phyloP scores from a whole-genome alignment of 1,284 basidiomycete genomes.

The Trametes sp. region DNA sequence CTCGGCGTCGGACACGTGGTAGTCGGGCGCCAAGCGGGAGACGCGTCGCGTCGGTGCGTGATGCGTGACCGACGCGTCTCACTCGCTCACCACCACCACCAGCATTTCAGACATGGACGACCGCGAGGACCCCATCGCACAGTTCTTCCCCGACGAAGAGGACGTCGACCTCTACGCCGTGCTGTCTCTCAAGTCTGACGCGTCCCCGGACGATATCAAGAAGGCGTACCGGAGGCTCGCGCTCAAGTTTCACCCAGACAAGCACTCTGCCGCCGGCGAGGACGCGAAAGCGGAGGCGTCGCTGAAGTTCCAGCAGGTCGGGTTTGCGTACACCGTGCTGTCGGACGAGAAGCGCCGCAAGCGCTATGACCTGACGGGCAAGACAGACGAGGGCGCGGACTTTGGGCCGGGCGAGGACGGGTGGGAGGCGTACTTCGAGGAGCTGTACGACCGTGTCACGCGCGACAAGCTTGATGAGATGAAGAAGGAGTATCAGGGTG shows the following conservation, averaged over 20 bases:
- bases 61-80: constrained; percentile 32
- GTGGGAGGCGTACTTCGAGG: constrained; percentile 94
- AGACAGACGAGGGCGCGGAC: constrained; percentile 82
- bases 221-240: constrained; percentile 88
- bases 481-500: constrained; percentile 92
- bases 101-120: constrained; percentile 50
- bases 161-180: constrained; percentile 79
- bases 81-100: constrained; percentile 21
- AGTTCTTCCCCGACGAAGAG: constrained; percentile 80
- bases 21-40: constrained; percentile 16
- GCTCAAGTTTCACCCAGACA: constrained; percentile 88
- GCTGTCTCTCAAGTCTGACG: constrained; percentile 62
- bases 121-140: constrained; percentile 73
- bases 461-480: constrained; percentile 87
- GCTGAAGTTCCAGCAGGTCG: constrained; percentile 86
- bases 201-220: constrained; percentile 74
- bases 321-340: constrained; percentile 90
- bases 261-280: constrained; percentile 73
- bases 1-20: constrained; percentile 17
- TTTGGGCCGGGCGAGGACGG: constrained; percentile 80
- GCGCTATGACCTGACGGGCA: constrained; percentile 85
- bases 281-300: constrained; percentile 69
- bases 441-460: constrained; percentile 87
- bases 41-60: constrained; percentile 35
- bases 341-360: constrained; percentile 78